These are phyloP conservation scores for Lizonia empirigonia DNA, from an alignment of 2,329 filamentous ascomycete species.

Conservation along the genomic window DNA sequence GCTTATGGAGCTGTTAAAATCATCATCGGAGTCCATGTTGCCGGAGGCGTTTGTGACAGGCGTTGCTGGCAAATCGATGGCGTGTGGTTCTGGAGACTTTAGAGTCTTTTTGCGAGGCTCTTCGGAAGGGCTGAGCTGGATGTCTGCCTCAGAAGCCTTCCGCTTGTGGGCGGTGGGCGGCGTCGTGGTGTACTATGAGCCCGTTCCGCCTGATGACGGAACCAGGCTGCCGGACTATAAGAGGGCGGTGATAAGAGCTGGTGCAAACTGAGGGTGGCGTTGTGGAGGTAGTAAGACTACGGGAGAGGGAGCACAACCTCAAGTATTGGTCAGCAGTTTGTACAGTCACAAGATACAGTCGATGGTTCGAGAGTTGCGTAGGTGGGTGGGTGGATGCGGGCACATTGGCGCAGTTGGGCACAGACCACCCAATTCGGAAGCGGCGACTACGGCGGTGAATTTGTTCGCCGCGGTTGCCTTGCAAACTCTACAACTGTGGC, in stretches of 20 bases:
- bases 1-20: conserved; percentile 83
- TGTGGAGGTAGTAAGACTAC: conserved; percentile 16
- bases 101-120: conserved; percentile 40
- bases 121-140: conserved; percentile 33
- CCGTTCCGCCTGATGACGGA: conserved; percentile 50
- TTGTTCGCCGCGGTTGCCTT: conserved; percentile 26
- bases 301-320: conserved; percentile 6
- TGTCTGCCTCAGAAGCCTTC: conserved; percentile 47
- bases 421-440: conserved; percentile 17
- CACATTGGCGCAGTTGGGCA: conserved; percentile 10
- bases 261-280: conserved; percentile 13
- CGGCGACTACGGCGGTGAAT: conserved; percentile 19
- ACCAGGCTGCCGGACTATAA: conserved; percentile 40
- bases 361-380: conserved; percentile 17
- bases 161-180: conserved; percentile 46
- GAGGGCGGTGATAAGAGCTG: conserved; percentile 21
- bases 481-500: conserved; percentile 5
- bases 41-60: conserved; percentile 46
- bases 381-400: conserved; percentile 17
- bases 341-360: conserved; percentile 31
- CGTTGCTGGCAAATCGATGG: conserved; percentile 37
- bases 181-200: conserved; percentile 45
- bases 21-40: conserved; percentile 94
- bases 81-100: conserved; percentile 23
- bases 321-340: conserved; percentile 35